Conservation (phyloP, 1,139 yeast species). For the Arxiozyma slooffiae region DNA sequence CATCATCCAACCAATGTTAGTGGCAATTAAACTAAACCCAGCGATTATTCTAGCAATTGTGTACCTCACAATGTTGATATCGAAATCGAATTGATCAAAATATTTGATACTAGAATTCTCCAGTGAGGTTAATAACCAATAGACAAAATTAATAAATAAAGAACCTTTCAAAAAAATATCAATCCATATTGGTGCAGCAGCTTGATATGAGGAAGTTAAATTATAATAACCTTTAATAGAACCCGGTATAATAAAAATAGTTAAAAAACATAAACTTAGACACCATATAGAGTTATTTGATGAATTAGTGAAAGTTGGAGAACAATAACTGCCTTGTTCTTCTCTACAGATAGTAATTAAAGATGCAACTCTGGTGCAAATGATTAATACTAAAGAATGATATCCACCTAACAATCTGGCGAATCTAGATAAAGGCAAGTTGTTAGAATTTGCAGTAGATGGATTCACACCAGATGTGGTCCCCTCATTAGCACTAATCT, state of each 20-base stretch:
- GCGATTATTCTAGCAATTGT: conserved; percentile 67
- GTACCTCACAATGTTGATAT: conserved; percentile 43
- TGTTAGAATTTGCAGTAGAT: conserved; percentile 25
- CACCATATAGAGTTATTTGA: conserved; percentile 52
- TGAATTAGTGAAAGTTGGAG: conserved; percentile 51
- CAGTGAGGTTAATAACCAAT: conserved; percentile 70
- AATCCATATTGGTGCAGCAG: conserved; percentile 81
- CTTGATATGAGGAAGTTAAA: conserved; percentile 67
- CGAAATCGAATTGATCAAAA: conserved; percentile 15
- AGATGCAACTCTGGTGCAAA: conserved; percentile 53
- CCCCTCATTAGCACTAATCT: conserved; percentile 26
- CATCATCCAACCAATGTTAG: conserved; percentile 74
- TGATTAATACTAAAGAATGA: conserved; percentile 56
- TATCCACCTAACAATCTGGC: conserved; percentile 38
- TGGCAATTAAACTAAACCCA: conserved; percentile 60
- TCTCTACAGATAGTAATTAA: conserved; percentile 74
- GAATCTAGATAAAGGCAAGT: conserved; percentile 24
- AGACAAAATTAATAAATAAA: conserved; percentile 51
- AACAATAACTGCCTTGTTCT: conserved; percentile 72
- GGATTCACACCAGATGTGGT: conserved; percentile 20
- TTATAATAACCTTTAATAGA: conserved; percentile 60
- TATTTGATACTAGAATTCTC: conserved; percentile 35
- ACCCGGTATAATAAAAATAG: conserved; percentile 56
- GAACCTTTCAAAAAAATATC: conserved; percentile 52
- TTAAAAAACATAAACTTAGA: conserved; percentile 42